Evolutionary conservation across 1,284 basidiomycete species (phyloP).

Genomic region (Leccinum griseonigrum): DNA sequence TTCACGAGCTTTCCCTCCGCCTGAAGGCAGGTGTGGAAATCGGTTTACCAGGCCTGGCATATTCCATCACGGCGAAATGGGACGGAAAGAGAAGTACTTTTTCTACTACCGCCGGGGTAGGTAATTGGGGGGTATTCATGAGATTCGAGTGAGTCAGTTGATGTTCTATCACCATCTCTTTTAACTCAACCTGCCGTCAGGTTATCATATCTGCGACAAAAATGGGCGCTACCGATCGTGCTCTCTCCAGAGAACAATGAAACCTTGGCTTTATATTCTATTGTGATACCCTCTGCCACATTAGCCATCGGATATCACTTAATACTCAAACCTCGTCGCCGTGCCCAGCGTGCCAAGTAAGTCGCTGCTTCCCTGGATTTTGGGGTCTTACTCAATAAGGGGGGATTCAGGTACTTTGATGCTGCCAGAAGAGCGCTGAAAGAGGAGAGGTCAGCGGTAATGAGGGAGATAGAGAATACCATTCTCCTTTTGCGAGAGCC

Average conservation of each 20-base stretch:
- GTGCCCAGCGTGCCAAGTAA: slow-evolving; percentile 38
- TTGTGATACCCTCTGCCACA: slow-evolving; percentile 46
- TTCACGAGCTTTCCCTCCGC: slow-evolving; percentile 33
- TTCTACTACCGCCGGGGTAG: slow-evolving; percentile 33
- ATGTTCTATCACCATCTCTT: slow-evolving; percentile 3
- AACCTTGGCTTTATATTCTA: slow-evolving; percentile 41
- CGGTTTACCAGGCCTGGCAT: slow-evolving; percentile 23
- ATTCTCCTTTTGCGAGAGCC: slow-evolving; percentile 42
- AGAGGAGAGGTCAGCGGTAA: slow-evolving; percentile 57
- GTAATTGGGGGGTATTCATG: slow-evolving; percentile 31
- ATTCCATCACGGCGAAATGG: slow-evolving; percentile 35
- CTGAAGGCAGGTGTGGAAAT: slow-evolving; percentile 36
- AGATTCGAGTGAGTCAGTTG: slow-evolving; percentile 31
- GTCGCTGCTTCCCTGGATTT: slow-evolving; percentile 7
- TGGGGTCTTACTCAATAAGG: slow-evolving; percentile 26
- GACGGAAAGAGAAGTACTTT: slow-evolving; percentile 28
- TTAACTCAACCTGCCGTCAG: slow-evolving; percentile 23
- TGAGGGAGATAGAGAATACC: slow-evolving; percentile 56
- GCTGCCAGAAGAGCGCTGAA: slow-evolving; percentile 47
- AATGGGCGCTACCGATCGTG: slow-evolving; percentile 52
- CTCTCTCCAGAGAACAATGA: slow-evolving; percentile 47
- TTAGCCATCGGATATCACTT: slow-evolving; percentile 50
- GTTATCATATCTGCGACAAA: slow-evolving; percentile 51
- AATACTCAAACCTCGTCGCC: slow-evolving; percentile 49
- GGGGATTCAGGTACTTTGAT: slow-evolving; percentile 48